phyloP scores from a whole-genome alignment of 441 rosid genomes.

The Raphanus hybrid region DNA sequence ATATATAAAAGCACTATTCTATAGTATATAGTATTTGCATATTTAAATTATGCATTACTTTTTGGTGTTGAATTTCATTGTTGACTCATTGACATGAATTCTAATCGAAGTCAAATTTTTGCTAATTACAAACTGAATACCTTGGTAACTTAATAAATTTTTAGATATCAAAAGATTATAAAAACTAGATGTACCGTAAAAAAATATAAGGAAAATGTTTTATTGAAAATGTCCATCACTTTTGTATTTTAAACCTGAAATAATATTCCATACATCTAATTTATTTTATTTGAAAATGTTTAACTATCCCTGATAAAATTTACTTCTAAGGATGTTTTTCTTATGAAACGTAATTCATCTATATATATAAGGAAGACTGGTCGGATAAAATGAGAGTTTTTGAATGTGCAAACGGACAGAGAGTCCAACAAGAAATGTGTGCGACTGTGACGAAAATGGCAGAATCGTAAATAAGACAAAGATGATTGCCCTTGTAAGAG shows the following conservation, averaged over 20 bases:
- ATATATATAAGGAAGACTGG: background rate
- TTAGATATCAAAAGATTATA: background rate
- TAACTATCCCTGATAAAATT: background rate
- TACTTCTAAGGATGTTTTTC: background rate
- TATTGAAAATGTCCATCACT: background rate
- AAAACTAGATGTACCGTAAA: background rate
- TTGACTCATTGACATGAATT: background rate
- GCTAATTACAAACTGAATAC: background rate
- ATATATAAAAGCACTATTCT: background rate
- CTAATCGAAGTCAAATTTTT: background rate
- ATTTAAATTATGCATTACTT: background rate
- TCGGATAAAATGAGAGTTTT: constrained; percentile 5
- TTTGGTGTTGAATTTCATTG: constrained; percentile 1
- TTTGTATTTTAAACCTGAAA: background rate
- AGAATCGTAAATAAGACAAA: constrained; percentile 23
- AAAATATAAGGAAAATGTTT: background rate
- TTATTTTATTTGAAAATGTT: background rate
- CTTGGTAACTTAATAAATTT: constrained; percentile 8
- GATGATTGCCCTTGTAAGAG: constrained; percentile 15
- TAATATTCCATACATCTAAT: background rate
- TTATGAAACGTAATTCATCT: background rate
- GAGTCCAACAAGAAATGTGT: constrained; percentile 36
- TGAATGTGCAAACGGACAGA: constrained; percentile 34
- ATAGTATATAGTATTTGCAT: background rate
- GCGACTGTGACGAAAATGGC: constrained; percentile 15